A percentile compares a stretch with the other conserved stretches of the same genome.
These are phyloP conservation scores for Ailanthus altissimus DNA, from an alignment of 345 rosid genomes.

Conservation along the genomic window DNA sequence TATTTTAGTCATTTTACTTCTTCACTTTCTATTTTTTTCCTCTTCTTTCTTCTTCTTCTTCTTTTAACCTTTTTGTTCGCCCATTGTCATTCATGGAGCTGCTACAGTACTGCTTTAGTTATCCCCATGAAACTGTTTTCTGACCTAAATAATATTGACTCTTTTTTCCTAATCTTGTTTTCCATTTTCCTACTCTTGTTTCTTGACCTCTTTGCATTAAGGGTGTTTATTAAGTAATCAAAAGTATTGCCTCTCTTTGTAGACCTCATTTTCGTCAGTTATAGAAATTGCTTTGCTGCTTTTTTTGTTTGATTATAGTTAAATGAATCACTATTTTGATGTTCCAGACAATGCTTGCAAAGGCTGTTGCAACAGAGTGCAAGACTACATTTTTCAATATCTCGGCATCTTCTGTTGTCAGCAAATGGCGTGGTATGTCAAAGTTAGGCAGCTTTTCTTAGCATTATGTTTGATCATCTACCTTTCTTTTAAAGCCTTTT, in stretches of 20 bases:
- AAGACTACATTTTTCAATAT: conserved; percentile 96
- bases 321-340: conserved; percentile 19
- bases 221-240: not conserved
- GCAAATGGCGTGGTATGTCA: conserved; percentile 95
- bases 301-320: not conserved
- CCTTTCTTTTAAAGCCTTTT: conserved; percentile 5
- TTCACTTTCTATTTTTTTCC: not conserved
- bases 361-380: conserved; percentile 99
- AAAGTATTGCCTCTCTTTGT: not conserved
- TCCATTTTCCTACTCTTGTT: not conserved
- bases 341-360: conserved; percentile 97
- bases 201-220: not conserved
- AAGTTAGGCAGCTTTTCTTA: not conserved
- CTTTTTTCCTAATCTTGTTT: not conserved
- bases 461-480: not conserved
- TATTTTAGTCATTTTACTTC: not conserved
- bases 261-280: not conserved
- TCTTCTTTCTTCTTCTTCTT: not conserved
- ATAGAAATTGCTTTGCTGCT: not conserved
- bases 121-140: not conserved
- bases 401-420: conserved; percentile 96
- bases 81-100: not conserved
- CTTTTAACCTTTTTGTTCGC: not conserved
- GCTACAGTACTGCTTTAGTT: not conserved
- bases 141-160: not conserved